phyloP scores from a whole-genome alignment of 345 rosid species.

The Brassica carinata region DNA sequence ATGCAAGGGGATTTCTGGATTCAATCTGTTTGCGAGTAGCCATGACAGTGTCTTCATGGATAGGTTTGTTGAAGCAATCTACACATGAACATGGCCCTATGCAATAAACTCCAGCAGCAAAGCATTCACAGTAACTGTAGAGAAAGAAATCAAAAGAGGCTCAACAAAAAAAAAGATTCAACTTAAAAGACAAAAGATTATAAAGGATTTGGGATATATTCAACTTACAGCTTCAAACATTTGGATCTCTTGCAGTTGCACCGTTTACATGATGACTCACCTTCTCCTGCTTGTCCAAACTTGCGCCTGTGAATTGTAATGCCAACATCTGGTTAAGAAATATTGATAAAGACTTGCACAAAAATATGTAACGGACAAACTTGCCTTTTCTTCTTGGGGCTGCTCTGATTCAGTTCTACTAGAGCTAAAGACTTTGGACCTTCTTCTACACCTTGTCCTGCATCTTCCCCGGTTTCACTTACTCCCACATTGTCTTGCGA shows the following conservation, averaged over 20 bases:
- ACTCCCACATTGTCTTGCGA: constrained; percentile 48
- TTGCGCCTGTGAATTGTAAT: constrained; percentile 55
- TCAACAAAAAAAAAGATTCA: neutral
- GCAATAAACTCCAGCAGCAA: constrained; percentile 97
- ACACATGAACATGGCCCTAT: constrained; percentile 91
- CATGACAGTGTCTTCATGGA: constrained; percentile 87
- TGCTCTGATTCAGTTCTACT: constrained; percentile 52
- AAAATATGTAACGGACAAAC: constrained; percentile 2
- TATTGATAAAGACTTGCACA: neutral
- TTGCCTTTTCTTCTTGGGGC: constrained; percentile 82
- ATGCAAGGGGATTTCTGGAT: constrained; percentile 95
- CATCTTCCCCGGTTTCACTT: constrained; percentile 37
- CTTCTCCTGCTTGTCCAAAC: constrained; percentile 62
- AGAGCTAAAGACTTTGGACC: constrained; percentile 32
- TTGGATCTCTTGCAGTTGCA: constrained; percentile 96
- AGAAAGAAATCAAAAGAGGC: neutral
- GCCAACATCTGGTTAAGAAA: constrained; percentile 8
- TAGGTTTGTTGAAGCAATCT: constrained; percentile 94
- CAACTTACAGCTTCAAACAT: constrained; percentile 95
- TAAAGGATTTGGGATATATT: neutral
- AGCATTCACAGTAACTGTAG: constrained; percentile 95
- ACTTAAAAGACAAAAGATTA: neutral
- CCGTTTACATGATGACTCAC: constrained; percentile 70
- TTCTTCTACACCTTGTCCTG: constrained; percentile 34
- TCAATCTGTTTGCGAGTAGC: constrained; percentile 96